phyloP scores from a whole-genome alignment of 208 protist species.

The Crithidia bombi region DNA sequence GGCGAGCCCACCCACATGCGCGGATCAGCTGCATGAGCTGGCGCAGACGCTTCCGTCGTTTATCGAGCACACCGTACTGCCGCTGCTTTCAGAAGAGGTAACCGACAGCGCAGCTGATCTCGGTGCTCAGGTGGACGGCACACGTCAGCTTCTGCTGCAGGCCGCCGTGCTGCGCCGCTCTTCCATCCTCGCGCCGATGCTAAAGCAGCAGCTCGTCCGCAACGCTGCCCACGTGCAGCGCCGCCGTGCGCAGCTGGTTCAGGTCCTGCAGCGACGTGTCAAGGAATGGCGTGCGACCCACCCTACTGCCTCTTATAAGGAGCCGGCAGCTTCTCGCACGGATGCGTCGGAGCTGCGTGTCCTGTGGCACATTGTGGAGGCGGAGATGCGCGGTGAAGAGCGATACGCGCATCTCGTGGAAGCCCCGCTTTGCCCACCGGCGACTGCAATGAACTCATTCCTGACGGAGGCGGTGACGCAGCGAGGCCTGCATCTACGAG shows the following conservation, averaged over 20 bases:
- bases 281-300: conserved; percentile 6
- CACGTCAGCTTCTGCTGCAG: conserved; percentile 31
- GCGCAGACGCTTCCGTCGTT: conserved; percentile 11
- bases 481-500: conserved; percentile 25
- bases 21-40: conserved; percentile 17
- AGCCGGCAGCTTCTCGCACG: background rate
- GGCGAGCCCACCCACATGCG: background rate
- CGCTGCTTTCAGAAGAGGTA: conserved; percentile 27
- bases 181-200: conserved; percentile 19
- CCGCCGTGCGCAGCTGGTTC: conserved; percentile 36
- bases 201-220: conserved; percentile 36
- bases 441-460: conserved; percentile 20
- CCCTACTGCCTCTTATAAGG: too few species aligned
- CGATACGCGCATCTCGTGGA: conserved; percentile 17
- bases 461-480: conserved; percentile 35
- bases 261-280: conserved; percentile 39
- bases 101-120: conserved; percentile 15
- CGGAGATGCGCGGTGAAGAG: conserved; percentile 30
- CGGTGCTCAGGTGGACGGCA: conserved; percentile 32
- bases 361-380: conserved; percentile 24
- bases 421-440: conserved; percentile 39
- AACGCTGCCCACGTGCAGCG: conserved; percentile 41
- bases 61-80: conserved; percentile 23
- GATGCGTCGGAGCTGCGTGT: conserved; percentile 11
- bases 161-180: conserved; percentile 29